A percentile compares a stretch with the other conserved stretches of the same genome.
These are phyloP conservation scores for Solanum bulbocastanum DNA, from an alignment of 257 asterid genomes.

Conservation along the genomic window DNA sequence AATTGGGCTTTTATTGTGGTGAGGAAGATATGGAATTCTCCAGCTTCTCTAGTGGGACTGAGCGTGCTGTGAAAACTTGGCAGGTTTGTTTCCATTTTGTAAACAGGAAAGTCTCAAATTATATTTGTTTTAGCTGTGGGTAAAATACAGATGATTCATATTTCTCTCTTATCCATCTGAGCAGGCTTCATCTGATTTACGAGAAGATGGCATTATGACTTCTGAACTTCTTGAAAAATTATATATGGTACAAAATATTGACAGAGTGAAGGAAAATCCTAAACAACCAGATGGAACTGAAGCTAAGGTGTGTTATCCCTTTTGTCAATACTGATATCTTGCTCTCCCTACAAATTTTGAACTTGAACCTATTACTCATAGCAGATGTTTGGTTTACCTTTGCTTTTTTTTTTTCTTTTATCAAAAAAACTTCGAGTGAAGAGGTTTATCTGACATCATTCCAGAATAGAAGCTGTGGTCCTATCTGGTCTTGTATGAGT, in stretches of 20 bases:
- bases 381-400: neutral
- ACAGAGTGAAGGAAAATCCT: slow-evolving; percentile 7
- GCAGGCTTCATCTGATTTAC: slow-evolving; percentile 55
- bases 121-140: neutral
- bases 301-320: slow-evolving; percentile 2
- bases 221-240: slow-evolving; percentile 57
- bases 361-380: neutral
- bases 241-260: slow-evolving; percentile 18
- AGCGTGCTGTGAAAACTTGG: slow-evolving; percentile 94
- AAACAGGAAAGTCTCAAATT: neutral
- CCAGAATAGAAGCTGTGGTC: neutral
- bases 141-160: neutral
- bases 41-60: slow-evolving; percentile 69
- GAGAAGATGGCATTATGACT: slow-evolving; percentile 87
- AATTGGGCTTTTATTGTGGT: slow-evolving; percentile 84
- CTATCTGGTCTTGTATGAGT: neutral
- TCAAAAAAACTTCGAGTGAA: neutral
- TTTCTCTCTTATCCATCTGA: slow-evolving; percentile 2
- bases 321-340: neutral
- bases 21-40: slow-evolving; percentile 91
- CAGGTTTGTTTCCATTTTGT: slow-evolving; percentile 48
- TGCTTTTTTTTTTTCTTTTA: neutral
- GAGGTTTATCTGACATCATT: neutral
- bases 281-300: slow-evolving; percentile 10
- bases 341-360: neutral